Evolutionary conservation across 352 stramenopile species (phyloP), one percentile per base, ranked within the genome.

Genomic region (Phytophthora multivora): DNA sequence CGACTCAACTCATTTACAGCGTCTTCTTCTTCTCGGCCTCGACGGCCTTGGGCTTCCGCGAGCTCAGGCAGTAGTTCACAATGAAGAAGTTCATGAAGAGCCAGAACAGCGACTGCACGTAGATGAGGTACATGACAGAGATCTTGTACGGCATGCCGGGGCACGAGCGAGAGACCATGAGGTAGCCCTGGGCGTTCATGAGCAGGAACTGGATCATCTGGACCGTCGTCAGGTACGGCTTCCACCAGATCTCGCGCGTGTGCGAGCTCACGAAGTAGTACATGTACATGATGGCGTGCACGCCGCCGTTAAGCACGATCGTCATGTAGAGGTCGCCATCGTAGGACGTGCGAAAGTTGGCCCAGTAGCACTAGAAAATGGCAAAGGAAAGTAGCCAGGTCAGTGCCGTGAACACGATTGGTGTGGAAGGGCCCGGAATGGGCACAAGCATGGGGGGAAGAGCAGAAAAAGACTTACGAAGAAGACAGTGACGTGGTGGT

Each of bases 221-320:
- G 55, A 98, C 82, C 28, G 85, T 80, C 33, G 96, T 99, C 28
- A 99, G 71, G 72, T 91, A 97, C 16, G 91, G 95, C 75, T 98
- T 98, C 96, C 96, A 99, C 94, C 94, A 98, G 74, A 98, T 98
- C 50, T 95, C 69, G 66, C 96, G 97, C 53, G 95, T 98, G 80
- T 98, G 93, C 76, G 97, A 95, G 78, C 88, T 97, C 45, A 98
- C 95, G 53, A 98, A 98, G 89, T 98, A 99, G 78, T 99, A 99
- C 26, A 92, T 98, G 88, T 99, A 99, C 96, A 99, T 98, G 69
- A 99, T 95, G 7, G 93, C 97, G 75, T 99, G 96, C 59, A 99
- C 97, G 63, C 97, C 96, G 52, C 91, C 90, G 66, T 99, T 99
- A 18, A 98, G 76, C n/a, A 98, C 70, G 65, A 98, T 96, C 33